Evolutionary conservation across 768 basidiomycete genomes (phyloP).

Genomic region (Obba rivulosa): DNA sequence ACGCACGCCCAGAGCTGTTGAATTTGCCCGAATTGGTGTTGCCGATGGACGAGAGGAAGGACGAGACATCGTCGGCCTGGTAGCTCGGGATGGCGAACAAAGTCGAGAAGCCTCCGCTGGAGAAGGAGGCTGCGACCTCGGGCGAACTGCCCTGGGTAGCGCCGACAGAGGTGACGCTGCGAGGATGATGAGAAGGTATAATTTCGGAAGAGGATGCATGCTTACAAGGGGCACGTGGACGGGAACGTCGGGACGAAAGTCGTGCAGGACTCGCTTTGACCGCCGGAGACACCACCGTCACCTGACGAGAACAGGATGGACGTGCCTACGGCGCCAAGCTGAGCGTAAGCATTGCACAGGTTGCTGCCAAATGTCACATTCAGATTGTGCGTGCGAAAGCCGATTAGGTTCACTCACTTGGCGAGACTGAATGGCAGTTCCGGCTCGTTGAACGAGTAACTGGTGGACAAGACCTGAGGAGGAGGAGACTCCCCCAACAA

Average conservation of each 20-base stretch:
- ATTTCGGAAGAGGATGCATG: constrained; percentile 4
- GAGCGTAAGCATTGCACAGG: constrained; percentile 57
- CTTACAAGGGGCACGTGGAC: constrained; percentile 33
- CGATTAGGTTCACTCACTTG: constrained; percentile 24
- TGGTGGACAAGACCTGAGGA: constrained; percentile 59
- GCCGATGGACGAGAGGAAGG: constrained; percentile 29
- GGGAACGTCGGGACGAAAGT: constrained; percentile 55
- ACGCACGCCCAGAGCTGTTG: constrained; percentile 33
- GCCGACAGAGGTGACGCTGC: constrained; percentile 51
- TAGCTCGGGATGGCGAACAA: constrained; percentile 27
- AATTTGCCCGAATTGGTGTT: constrained; percentile 23
- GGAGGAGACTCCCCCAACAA: constrained; percentile 36
- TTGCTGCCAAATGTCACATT: constrained; percentile 45
- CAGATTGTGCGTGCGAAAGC: constrained; percentile 5
- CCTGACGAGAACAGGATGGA: constrained; percentile 66
- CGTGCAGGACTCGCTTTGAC: constrained; percentile 35
- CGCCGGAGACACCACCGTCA: constrained; percentile 59
- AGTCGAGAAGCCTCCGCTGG: constrained; percentile 38
- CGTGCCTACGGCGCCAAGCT: constrained; percentile 63
- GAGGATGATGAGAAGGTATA: neutral
- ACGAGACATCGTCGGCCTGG: constrained; percentile 31
- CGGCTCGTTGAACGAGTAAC: constrained; percentile 69
- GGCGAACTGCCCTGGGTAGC: constrained; percentile 50
- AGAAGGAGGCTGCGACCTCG: constrained; percentile 53
- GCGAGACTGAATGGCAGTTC: constrained; percentile 56